A percentile compares a stretch with the other conserved stretches of the same genome.
Evolutionary conservation across 1,284 basidiomycete species (phyloP).

Genomic region (Meira nashicola): DNA sequence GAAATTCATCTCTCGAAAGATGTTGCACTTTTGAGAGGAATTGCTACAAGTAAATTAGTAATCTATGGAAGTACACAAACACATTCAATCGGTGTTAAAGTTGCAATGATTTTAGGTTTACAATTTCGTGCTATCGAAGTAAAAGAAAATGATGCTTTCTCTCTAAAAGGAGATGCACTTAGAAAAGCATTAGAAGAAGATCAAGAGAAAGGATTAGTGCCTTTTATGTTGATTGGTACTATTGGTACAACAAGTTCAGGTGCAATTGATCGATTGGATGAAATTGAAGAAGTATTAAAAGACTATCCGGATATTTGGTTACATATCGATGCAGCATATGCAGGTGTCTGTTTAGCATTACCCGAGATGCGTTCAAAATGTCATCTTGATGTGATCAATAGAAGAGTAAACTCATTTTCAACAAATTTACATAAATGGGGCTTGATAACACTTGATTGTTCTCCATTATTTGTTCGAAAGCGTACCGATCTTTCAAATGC

Average conservation of each 20-base stretch:
- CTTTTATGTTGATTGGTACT: conserved; percentile 81
- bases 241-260: conserved; percentile 86
- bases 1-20: no score
- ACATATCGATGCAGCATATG: conserved; percentile 77
- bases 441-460: conserved; percentile 65
- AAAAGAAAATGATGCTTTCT: conserved; percentile 63
- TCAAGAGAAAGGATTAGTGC: conserved; percentile 59
- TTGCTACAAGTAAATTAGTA: conserved; percentile 64
- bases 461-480: conserved; percentile 60
- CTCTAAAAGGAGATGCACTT: conserved; percentile 67
- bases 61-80: conserved; percentile 80
- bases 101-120: conserved; percentile 76
- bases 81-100: conserved; percentile 71
- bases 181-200: conserved; percentile 68
- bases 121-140: conserved; percentile 71
- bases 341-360: conserved; percentile 40
- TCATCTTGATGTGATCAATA: conserved; percentile 70
- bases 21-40: conserved; percentile 21
- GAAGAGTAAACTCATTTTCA: conserved; percentile 72
- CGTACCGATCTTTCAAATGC: conserved; percentile 70
- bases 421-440: conserved; percentile 82
- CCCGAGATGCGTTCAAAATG: conserved; percentile 65
- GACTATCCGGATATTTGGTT: conserved; percentile 71
- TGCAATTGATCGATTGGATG: conserved; percentile 73
- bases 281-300: conserved; percentile 70